These are phyloP conservation scores for Favolaschia claudopus DNA, from an alignment of 768 basidiomycete species.

Conservation along the genomic window DNA sequence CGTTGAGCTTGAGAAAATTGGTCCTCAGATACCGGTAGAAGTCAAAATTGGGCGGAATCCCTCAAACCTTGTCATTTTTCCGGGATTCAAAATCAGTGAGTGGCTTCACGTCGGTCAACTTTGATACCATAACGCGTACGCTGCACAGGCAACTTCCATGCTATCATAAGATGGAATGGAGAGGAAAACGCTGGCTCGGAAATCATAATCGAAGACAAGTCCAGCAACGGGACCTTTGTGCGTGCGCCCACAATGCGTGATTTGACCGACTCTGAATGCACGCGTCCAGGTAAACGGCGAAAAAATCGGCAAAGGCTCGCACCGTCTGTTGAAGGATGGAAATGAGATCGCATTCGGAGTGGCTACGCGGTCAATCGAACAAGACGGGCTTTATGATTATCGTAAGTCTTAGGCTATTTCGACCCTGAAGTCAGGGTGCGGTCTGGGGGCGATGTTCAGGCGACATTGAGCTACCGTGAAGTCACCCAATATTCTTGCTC, in stretches of 20 bases:
- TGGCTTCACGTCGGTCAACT: neutral
- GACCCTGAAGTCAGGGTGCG: too few species aligned
- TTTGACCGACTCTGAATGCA: neutral
- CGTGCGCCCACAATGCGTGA: constrained; percentile 10
- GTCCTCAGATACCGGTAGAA: neutral
- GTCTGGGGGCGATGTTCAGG: too few species aligned
- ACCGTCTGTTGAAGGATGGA: constrained; percentile 72
- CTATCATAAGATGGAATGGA: constrained; percentile 33
- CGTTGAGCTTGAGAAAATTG: neutral
- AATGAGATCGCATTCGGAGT: constrained; percentile 90
- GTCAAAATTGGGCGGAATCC: neutral
- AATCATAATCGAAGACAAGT: constrained; percentile 45
- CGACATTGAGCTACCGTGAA: too few species aligned
- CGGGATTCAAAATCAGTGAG: constrained; percentile 14
- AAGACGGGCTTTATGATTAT: constrained; percentile 69
- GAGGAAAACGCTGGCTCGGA: constrained; percentile 27
- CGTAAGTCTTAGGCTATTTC: constrained; percentile 55
- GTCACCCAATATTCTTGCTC: constrained; percentile 5
- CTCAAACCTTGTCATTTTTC: neutral
- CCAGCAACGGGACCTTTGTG: constrained; percentile 58
- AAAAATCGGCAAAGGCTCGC: constrained; percentile 64
- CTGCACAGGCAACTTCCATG: constrained; percentile 13
- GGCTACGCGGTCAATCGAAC: constrained; percentile 49
- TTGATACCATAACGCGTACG: neutral
- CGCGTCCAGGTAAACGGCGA: constrained; percentile 66